Percentiles rank a stretch among this genome's conserved stretches.
Evolutionary conservation across 192 early-diverging fungal genomes (phyloP).

Genomic region (Phycomyces nitens): DNA sequence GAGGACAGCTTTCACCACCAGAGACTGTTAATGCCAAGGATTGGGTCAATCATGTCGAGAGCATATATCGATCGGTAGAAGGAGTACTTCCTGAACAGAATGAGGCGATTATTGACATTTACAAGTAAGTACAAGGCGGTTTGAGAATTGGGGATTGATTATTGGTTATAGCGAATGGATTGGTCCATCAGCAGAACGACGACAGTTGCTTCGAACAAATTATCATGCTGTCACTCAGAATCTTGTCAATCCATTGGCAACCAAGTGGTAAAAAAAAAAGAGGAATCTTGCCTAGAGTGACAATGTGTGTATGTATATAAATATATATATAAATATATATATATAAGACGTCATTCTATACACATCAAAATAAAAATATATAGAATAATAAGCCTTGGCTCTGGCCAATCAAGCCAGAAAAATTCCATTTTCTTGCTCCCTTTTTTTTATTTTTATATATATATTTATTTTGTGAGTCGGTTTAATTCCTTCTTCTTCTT

Average conservation of each 20-base stretch:
- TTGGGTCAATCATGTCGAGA: constrained; percentile 70
- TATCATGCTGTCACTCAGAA: constrained; percentile 81
- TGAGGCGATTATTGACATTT: constrained; percentile 55
- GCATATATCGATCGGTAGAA: constrained; percentile 55
- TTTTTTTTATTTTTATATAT: too few species aligned
- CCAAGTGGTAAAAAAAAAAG: constrained; percentile 71
- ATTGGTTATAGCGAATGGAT: constrained; percentile 67
- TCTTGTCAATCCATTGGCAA: constrained; percentile 69
- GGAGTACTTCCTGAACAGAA: constrained; percentile 64
- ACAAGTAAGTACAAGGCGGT: constrained; percentile 43
- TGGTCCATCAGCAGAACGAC: constrained; percentile 57
- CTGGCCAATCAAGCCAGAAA: too few species aligned
- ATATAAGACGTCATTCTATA: too few species aligned
- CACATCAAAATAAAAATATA: too few species aligned
- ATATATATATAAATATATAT: too few species aligned
- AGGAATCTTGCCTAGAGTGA: background rate
- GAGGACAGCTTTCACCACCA: constrained; percentile 73
- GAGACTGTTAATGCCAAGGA: constrained; percentile 54
- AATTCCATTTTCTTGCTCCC: too few species aligned
- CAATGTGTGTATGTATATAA: too few species aligned
- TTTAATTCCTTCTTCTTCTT: background rate
- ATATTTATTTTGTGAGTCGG: too few species aligned
- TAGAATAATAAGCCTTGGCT: too few species aligned
- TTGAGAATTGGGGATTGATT: background rate
- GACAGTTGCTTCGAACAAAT: constrained; percentile 70